Base-by-base conservation (phyloP, 139 green algal genomes). In the Yamagishiella unicocca region DNA sequence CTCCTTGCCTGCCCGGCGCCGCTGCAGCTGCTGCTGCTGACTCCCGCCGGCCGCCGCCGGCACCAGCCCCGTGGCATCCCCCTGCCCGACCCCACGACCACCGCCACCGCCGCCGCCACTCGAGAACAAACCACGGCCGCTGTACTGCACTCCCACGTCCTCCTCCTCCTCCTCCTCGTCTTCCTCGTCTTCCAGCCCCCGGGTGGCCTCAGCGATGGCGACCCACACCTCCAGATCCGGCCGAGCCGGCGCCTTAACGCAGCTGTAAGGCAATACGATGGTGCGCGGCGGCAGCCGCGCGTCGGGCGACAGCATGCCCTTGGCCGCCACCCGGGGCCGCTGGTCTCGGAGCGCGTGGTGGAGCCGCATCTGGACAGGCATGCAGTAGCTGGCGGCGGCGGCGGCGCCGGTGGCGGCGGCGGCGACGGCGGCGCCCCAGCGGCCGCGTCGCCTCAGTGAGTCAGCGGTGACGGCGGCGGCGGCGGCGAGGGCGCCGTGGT, bases 251-350 rank as follows among this genome's bases (percentile, higher is more conserved):
- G 72, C 72, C 43, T 80, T 80, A 8, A 80, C 72, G 43, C 72
- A 80, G 43, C 72, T 80, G 72, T 80, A 80, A 27, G 72, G 72
- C 72, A 80, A 43, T 31, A 80, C 72, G 43, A 80, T 80, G 42
- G 72, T 80, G 25, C 72, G 72, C 27, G 19, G 29, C 29, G 72
- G 72, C 72, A 80, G 43, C 1, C 37, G 6, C 29, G 43, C 43
- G 72, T 80, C 72, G 29, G 72, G 72, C 1, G n/a, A 64, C 6
- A 80, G 72, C 72, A 80, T 64, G 43, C 72, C 72, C 72, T 80
- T 80, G 43, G 43, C 29, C 43, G 42, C 40, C 43, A 80, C 72
- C 22, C 72, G 43, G 64, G 64, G 64, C 6, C 7, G 64, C n/a
- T 72, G n/a, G n/a, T 40, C 35, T 37, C 31, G 67, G 9, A 21